Evolutionary conservation across 2,329 filamentous ascomycete genomes (phyloP), one percentile per base, ranked within the genome.

Genomic region (Teratosphaeria viscida): DNA sequence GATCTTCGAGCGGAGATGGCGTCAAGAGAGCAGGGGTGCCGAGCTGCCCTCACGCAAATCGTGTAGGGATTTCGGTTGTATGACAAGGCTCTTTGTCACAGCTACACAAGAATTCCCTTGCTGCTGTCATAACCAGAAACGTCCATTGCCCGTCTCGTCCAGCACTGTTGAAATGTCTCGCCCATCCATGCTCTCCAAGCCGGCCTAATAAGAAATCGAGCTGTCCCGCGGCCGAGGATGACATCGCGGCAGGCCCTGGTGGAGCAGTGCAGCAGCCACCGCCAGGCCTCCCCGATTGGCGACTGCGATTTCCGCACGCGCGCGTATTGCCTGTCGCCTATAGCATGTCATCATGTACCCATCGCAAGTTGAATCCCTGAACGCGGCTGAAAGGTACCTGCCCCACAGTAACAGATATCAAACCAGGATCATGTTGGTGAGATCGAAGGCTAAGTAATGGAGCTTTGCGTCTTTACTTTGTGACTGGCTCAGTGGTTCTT

Each of bases 101-200:
- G 43, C 43, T 39, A 59, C 55, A 55, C 57, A 54, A 54, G 56
- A 49, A 57, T 35, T 26, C 56, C 59, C 61, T 63, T 63, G 59
- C 59, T 54, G 59, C 55, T 58, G 54, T 54, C 57, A 54, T n/a
- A 23, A 54, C 57, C 57, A 11, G 49, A 54, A 54, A 35, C 49
- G 35, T 32, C 29, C 7, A 32, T 7, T 32, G 29, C 29, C 29
- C 29, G 4, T 4, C 7, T 43, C 37, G 37, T 43, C 12, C n/a
- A 43, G 11, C 37, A 16, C 37, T 43, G 37, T 43, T 14, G 11
- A 43, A 12, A n/a, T 14, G 16, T 43, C 37, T 43, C 12, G 5
- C 12, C 12, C 14, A 43, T 3, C 37, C 37, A 12, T n/a, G 12
- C 37, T 5, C 5, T 16, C 37, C 16, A 43, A 43, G 16, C 12